A percentile compares a stretch with the other conserved stretches of the same genome.
These are phyloP conservation scores for Metarhizium guizhouense DNA, from an alignment of 2,329 filamentous ascomycete genomes.

Conservation along the genomic window DNA sequence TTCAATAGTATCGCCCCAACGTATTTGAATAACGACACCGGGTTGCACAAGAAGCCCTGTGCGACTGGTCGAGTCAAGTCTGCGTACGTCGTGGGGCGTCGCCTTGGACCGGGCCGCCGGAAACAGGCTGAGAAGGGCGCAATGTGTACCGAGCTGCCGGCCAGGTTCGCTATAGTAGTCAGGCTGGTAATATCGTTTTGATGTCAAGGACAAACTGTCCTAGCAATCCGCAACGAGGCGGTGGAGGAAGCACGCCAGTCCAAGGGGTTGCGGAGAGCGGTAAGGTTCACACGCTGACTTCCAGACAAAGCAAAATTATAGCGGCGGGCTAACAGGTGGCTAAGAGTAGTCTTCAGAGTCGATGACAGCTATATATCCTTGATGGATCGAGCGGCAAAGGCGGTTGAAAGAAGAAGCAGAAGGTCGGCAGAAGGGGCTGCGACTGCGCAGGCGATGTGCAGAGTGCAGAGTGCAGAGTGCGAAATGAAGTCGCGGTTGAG, in stretches of 20 bases:
- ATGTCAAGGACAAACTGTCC: background rate
- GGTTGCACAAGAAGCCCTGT: background rate
- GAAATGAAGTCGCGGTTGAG: background rate
- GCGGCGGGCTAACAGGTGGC: background rate
- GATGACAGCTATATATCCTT: background rate
- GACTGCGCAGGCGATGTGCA: background rate
- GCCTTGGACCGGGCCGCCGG: background rate
- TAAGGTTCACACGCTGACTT: background rate
- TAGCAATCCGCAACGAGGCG: background rate
- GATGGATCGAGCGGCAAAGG: background rate
- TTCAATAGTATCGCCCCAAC: background rate
- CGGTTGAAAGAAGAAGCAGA: background rate
- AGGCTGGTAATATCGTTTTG: background rate
- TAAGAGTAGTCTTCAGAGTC: background rate
- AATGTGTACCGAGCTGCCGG: background rate
- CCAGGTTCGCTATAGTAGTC: background rate
- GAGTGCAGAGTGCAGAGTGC: background rate
- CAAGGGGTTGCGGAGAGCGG: background rate
- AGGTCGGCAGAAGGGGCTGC: background rate
- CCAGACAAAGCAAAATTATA: background rate
- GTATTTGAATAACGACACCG: background rate
- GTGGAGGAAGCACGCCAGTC: background rate
- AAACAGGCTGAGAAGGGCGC: background rate
- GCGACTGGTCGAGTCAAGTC: background rate
- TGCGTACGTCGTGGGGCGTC: background rate